Evolutionary conservation across 176 grass and related monocot species (phyloP).

Genomic region (Saccharum spontaneum): DNA sequence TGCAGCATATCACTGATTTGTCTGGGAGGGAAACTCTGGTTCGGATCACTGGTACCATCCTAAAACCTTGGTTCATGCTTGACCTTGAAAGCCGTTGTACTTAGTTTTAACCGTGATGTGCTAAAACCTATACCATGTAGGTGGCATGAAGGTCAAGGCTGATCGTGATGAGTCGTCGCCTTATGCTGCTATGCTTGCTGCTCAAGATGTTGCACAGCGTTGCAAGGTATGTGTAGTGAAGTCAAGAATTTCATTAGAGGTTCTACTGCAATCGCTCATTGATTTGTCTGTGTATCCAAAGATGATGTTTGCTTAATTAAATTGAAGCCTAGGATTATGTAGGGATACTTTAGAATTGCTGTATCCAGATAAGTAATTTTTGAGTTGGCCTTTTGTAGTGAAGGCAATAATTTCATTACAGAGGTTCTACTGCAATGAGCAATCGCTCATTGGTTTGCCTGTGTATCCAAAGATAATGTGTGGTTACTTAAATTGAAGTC

Average conservation of each 20-base stretch:
- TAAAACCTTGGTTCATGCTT: background rate
- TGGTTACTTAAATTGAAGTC: no score
- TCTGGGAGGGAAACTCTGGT: constrained; percentile 83
- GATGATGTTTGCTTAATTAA: no score
- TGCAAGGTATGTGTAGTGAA: constrained; percentile 54
- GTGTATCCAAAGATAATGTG: no score
- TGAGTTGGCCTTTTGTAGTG: no score
- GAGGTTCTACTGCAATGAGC: background rate
- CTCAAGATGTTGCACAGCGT: constrained; percentile 75
- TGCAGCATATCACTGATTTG: constrained; percentile 83
- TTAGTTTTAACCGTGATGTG: constrained; percentile 1
- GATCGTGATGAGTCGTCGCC: constrained; percentile 91
- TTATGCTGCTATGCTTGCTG: constrained; percentile 95
- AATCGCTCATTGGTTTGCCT: no score
- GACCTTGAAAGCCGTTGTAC: background rate
- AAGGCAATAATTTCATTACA: background rate
- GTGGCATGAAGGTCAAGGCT: constrained; percentile 96
- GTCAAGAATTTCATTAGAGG: background rate
- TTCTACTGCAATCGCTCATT: background rate
- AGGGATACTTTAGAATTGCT: background rate
- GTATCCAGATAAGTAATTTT: no score
- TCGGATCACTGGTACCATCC: constrained; percentile 64
- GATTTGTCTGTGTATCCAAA: background rate
- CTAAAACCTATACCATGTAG: constrained; percentile 26
- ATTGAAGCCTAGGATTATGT: no score